Evolutionary conservation across 1,139 yeast genomes (phyloP), one percentile per base, ranked within the genome.

Genomic region (Geotrichum europaeum): DNA sequence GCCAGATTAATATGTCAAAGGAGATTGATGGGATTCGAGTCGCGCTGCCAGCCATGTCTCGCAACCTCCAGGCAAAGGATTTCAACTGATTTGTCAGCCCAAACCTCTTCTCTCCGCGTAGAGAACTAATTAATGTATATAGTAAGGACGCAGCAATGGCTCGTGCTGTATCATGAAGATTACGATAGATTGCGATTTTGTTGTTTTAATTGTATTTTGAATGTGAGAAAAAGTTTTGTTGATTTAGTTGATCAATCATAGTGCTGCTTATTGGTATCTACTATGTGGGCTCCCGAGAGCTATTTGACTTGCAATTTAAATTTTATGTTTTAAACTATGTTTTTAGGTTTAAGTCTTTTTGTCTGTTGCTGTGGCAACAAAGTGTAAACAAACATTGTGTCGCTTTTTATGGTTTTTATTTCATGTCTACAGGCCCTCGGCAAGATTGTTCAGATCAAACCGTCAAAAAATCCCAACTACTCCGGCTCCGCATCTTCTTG

Each of bases 11-110:
- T 63, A 90, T 94, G 97, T 77, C 86, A 45, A 91, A 91, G 72
- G 96, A 89, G 60, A 78, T 94, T 62, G 98, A 94, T 72, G 99
- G 99, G 0, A 75, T 94, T 55, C 81, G 98, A 69, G 96, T 94
- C 13, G 98, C 98, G 0, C 80, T 94, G 66, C 99, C 99, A 25
- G 95, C 97, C 13, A 90, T 94, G 97, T 92, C 99, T 22, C 81
- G 99, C 69, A 94, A 94, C 75, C 81, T 94, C 68, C 96, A 89
- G 70, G 78, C 83, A 25, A 84, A 83, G 64, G 97, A 92, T 73
- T 90, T 91, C 71, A 77, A 78, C 55, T 71, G 76, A 77, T n/a
- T n/a, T 7, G 15, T n/a, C 32, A 18, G 24, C 7, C 20, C 15
- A 7, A 36, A 24, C 20, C 47, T 22, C 9, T 15, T n/a, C 47